phyloP scores from a whole-genome alignment of 768 basidiomycete genomes.

The Kwoniella newhampshirensis region DNA sequence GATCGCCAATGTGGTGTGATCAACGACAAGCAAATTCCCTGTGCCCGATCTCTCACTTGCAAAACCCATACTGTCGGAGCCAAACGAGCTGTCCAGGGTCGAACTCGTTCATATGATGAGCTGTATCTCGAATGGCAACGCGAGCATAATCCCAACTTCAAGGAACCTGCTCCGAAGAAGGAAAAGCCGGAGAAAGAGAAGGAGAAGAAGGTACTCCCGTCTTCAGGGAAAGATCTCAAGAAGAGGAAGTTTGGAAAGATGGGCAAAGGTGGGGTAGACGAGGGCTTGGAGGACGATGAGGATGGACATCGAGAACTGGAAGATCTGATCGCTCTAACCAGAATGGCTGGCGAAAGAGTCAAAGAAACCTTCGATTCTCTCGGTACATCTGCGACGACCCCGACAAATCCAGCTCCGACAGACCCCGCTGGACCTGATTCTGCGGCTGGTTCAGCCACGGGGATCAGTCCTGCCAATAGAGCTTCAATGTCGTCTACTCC shows the following conservation, averaged over 20 bases:
- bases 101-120: slow-evolving; percentile 78
- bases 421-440: too few relatives aligned
- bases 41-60: slow-evolving; percentile 92
- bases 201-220: not conserved
- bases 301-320: slow-evolving; percentile 35
- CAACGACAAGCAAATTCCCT: slow-evolving; percentile 88
- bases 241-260: slow-evolving; percentile 20
- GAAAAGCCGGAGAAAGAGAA: slow-evolving; percentile 2
- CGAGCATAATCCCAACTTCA: slow-evolving; percentile 48
- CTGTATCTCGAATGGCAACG: slow-evolving; percentile 79
- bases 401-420: too few relatives aligned
- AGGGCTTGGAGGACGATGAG: slow-evolving; percentile 28
- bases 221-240: slow-evolving; percentile 1
- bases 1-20: slow-evolving; percentile 96
- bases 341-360: slow-evolving; percentile 25
- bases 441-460: too few relatives aligned
- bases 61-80: slow-evolving; percentile 98
- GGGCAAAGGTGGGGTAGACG: not conserved
- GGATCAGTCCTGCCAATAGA: too few relatives aligned
- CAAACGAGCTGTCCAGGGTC: slow-evolving; percentile 85
- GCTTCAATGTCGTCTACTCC: too few relatives aligned
- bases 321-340: slow-evolving; percentile 34
- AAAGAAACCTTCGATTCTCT: slow-evolving; percentile 1
- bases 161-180: slow-evolving; percentile 31
- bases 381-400: not conserved